These are phyloP conservation scores for Saksenaea vasiformis DNA, from an alignment of 371 early-diverging fungal genomes.

Conservation along the genomic window DNA sequence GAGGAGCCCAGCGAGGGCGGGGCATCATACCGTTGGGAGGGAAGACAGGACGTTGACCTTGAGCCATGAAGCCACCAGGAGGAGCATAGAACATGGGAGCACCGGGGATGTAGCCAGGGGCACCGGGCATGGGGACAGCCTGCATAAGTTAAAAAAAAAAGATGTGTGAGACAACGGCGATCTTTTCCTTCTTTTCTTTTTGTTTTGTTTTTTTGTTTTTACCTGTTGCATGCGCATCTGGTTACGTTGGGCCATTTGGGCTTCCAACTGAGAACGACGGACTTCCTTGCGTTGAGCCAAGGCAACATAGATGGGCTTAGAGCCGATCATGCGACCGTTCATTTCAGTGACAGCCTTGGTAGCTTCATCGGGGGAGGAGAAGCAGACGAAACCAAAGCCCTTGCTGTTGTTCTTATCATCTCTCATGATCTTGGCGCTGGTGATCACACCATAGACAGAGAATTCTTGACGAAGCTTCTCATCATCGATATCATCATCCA, in stretches of 20 bases:
- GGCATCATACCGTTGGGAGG: constrained; percentile 41
- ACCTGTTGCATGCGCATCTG: constrained; percentile 52
- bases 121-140: constrained; percentile 32
- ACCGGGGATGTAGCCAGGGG: constrained; percentile 38
- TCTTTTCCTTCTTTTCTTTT: neutral
- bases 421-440: constrained; percentile 89
- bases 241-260: constrained; percentile 79
- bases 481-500: constrained; percentile 87
- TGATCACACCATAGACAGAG: constrained; percentile 83
- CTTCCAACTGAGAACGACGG: constrained; percentile 78
- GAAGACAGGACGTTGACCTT: constrained; percentile 60
- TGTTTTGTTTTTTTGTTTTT: neutral
- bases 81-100: constrained; percentile 56
- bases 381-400: constrained; percentile 82
- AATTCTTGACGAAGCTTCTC: constrained; percentile 86
- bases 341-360: constrained; percentile 78
- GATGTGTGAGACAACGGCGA: neutral
- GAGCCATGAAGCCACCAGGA: constrained; percentile 63
- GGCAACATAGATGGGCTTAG: constrained; percentile 91
- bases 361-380: constrained; percentile 76
- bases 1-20: constrained; percentile 68
- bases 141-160: constrained; percentile 10
- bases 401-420: constrained; percentile 69
- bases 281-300: constrained; percentile 91
- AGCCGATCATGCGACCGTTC: constrained; percentile 79